Percentiles rank a stretch among this genome's conserved stretches.
Evolutionary conservation across 352 stramenopile genomes (phyloP).

Genomic region (Pythium pectinolyticum): DNA sequence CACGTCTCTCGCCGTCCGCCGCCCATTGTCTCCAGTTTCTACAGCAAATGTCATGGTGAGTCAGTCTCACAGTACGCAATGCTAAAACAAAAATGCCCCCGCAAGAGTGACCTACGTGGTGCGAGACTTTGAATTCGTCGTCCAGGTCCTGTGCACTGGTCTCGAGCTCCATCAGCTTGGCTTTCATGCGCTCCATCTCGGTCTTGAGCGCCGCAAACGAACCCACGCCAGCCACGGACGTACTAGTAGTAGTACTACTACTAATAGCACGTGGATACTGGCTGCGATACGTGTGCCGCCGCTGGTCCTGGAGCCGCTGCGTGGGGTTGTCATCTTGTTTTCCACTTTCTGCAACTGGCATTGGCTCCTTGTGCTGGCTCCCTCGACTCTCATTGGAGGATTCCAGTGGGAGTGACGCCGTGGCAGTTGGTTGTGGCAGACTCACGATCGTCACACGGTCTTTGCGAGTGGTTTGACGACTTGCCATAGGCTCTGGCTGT

Average conservation of each 20-base stretch:
- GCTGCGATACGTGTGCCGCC: slow-evolving; percentile 13
- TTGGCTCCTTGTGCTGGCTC: background rate
- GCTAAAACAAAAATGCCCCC: no score
- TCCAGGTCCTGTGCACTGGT: slow-evolving; percentile 53
- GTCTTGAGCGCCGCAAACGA: slow-evolving; percentile 39
- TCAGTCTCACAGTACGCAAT: slow-evolving; percentile 1
- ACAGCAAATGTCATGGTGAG: background rate
- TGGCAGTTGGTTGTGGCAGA: background rate
- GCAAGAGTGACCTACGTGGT: slow-evolving; percentile 38
- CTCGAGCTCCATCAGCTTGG: slow-evolving; percentile 49
- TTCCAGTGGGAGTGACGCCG: background rate
- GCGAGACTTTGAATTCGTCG: slow-evolving; percentile 53
- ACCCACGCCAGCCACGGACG: background rate
- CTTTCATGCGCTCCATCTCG: slow-evolving; percentile 54
- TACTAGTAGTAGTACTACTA: background rate
- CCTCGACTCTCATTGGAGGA: background rate
- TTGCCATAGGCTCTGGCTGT: background rate
- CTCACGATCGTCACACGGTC: background rate
- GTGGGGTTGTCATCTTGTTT: background rate
- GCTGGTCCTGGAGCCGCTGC: slow-evolving; percentile 5
- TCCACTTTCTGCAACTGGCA: background rate
- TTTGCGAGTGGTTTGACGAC: background rate
- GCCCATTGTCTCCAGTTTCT: slow-evolving; percentile 27
- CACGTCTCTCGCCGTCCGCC: background rate
- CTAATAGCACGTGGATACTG: slow-evolving; percentile 16